phyloP scores from a whole-genome alignment of 2,329 filamentous ascomycete species.

The Lasiodiplodia gonubiensis region DNA sequence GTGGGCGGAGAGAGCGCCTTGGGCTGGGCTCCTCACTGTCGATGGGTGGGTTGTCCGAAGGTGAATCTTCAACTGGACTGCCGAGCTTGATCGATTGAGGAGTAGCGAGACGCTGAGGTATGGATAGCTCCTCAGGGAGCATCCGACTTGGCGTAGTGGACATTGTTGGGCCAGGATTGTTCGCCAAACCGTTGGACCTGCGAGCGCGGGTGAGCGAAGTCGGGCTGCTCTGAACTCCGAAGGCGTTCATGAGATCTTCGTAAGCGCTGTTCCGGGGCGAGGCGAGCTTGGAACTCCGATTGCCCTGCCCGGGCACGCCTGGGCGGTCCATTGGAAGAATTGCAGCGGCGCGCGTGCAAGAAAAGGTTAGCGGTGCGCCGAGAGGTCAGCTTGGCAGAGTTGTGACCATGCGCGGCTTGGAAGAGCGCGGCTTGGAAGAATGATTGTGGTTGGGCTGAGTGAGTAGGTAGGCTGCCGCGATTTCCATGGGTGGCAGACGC shows the following conservation, averaged over 20 bases:
- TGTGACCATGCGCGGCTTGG: not conserved
- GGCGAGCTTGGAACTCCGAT: not conserved
- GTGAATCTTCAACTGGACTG: not conserved
- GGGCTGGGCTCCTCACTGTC: not conserved
- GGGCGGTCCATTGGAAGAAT: constrained; percentile 35
- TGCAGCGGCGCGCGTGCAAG: not conserved
- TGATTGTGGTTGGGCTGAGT: not conserved
- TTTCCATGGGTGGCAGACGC: not conserved
- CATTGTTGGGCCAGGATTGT: not conserved
- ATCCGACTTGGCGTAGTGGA: not conserved
- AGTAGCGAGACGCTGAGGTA: not conserved
- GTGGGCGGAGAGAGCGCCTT: not conserved
- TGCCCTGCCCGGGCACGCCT: not conserved
- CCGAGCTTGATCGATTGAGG: not conserved
- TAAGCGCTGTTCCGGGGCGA: not conserved
- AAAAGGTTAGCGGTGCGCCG: not conserved
- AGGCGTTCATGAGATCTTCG: constrained; percentile 1
- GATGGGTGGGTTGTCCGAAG: not conserved
- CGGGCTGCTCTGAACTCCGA: constrained; percentile 39
- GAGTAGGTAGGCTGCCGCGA: not conserved
- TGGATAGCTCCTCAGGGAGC: not conserved
- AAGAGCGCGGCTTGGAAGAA: not conserved
- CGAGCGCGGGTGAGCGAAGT: constrained; percentile 40
- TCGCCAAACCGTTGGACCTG: not conserved
- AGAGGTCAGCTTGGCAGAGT: not conserved